A percentile compares a stretch with the other conserved stretches of the same genome.
These are phyloP conservation scores for Balakata baccata DNA, from an alignment of 345 rosid species.

Conservation along the genomic window DNA sequence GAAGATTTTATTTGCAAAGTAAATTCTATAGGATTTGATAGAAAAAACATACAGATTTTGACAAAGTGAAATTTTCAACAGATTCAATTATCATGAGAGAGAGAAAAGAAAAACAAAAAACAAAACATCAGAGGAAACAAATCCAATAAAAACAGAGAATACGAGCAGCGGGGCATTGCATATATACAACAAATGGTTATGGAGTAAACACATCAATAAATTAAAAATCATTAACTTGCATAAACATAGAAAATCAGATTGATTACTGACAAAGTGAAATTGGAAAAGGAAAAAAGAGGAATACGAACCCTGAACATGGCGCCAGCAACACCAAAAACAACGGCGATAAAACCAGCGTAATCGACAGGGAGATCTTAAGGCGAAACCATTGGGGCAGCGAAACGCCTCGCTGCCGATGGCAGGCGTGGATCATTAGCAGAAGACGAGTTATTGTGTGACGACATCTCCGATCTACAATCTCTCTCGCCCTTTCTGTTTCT, in stretches of 20 bases:
- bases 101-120: background rate
- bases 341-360: constrained; percentile 92
- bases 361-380: constrained; percentile 93
- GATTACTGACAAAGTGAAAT: background rate
- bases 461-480: constrained; percentile 14
- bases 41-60: background rate
- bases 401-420: constrained; percentile 75
- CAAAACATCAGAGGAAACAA: background rate
- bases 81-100: background rate
- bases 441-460: constrained; percentile 33
- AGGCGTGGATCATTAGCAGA: constrained; percentile 83
- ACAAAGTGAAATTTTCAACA: background rate
- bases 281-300: background rate
- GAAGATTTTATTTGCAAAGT: background rate
- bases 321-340: constrained; percentile 78
- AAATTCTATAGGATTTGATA: too few relatives aligned
- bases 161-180: background rate
- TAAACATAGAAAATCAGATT: background rate
- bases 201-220: background rate
- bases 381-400: constrained; percentile 40
- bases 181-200: background rate
- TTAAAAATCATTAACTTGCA: background rate
- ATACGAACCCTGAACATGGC: constrained; percentile 82
- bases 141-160: background rate
- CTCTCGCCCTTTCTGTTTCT: background rate